These are phyloP conservation scores for Nakazawaea populi DNA, from an alignment of 805 yeast species.

Conservation along the genomic window DNA sequence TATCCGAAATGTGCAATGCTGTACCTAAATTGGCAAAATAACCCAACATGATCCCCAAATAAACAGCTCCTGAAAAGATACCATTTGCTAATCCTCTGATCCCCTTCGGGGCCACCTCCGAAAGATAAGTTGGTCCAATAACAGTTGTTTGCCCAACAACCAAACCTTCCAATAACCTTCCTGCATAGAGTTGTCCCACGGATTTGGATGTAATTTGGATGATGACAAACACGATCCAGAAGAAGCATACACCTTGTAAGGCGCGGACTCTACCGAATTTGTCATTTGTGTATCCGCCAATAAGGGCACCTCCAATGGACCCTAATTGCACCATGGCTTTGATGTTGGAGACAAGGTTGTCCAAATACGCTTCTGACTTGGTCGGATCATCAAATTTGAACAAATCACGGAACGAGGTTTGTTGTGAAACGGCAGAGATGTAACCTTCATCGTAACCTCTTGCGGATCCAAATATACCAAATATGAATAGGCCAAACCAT, in stretches of 20 bases:
- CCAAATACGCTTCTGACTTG: conserved; percentile 29
- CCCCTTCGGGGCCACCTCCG: conserved; percentile 47
- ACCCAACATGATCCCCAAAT: conserved; percentile 45
- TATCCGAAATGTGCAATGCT: conserved; percentile 34
- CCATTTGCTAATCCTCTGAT: conserved; percentile 48
- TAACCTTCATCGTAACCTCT: conserved; percentile 56
- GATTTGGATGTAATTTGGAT: conserved; percentile 40
- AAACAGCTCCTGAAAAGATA: conserved; percentile 53
- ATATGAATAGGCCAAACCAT: conserved; percentile 38
- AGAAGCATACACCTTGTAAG: conserved; percentile 34
- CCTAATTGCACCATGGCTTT: conserved; percentile 56
- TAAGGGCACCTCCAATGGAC: conserved; percentile 41
- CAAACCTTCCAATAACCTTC: conserved; percentile 51
- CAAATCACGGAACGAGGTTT: conserved; percentile 31
- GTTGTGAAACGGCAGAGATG: conserved; percentile 40
- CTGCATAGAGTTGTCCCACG: conserved; percentile 50
- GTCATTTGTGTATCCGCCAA: conserved; percentile 44
- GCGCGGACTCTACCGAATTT: conserved; percentile 46
- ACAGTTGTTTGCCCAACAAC: conserved; percentile 55
- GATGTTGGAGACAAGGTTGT: conserved; percentile 45
- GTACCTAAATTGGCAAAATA: conserved; percentile 49
- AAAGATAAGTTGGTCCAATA: conserved; percentile 48
- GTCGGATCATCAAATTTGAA: conserved; percentile 39
- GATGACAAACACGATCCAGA: conserved; percentile 39
- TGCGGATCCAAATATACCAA: conserved; percentile 51